Base-by-base conservation (phyloP, 495 filamentous ascomycete genomes). In the Tuber borchii region DNA sequence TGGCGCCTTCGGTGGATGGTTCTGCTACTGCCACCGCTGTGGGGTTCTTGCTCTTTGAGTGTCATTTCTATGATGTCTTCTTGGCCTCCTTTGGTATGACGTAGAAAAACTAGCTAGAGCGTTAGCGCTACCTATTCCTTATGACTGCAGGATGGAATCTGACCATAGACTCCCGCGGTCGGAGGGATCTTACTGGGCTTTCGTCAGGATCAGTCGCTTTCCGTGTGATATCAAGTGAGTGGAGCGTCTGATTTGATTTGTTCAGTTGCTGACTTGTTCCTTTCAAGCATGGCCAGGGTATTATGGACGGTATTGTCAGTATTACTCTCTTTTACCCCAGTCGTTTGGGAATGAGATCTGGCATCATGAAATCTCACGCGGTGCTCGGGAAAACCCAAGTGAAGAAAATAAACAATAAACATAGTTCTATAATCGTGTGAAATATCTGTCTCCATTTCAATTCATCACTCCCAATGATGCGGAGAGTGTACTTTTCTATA, bases 231-330 rank as follows among this genome's bases (percentile, higher is more conserved):
- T 42, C 46, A n/a, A 31, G 70, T 45, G 40, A 71, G 17, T 44
- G 34, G 6, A 26, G 51, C 10, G 6, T 19, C 10, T 42, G 16
- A n/a, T 48, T 26, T 31, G 22, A 31, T 20, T 43, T 22, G 37
- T 34, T 65, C 56, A 26, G 56, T 31, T 31, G 26, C 14, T 65
- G 26, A 19, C 12, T 16, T 65, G 26, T 20, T 42, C 82, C 89
- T 0, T 89, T 90, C 81, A 88, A 88, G 1, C 90, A 90, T 80
- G 88, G 90, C 73, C 88, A 91, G 75, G 87, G 87, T 70, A 86
- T 88, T 3, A 88, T 88, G 74, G 84, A 40, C 40, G 72, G 44
- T 9, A 77, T 79, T 70, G 85, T 85, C 75, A 26, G 81, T 78
- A 61, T 48, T 48, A 17, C 26, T 65, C 12, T 17, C 9, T 14